Base-by-base conservation (phyloP, 768 basidiomycete genomes). In the Russula lepida region DNA sequence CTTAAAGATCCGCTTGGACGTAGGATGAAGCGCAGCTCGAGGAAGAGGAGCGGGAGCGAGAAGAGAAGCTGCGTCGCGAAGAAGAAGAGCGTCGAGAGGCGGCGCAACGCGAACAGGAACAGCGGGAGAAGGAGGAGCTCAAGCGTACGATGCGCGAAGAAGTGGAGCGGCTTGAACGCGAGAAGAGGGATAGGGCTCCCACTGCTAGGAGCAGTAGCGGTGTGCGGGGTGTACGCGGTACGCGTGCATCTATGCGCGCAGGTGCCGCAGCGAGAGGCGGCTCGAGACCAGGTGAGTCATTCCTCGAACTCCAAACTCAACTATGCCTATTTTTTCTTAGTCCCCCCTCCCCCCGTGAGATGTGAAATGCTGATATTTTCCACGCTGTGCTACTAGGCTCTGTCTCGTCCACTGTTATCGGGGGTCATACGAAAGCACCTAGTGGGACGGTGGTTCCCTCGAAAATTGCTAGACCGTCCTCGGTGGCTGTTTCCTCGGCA, bases 161-260 rank as follows among this genome's bases (percentile, higher is more conserved):
- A 59, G 74, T 65, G 51, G 77, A 77, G 52, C 70, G 73, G 28
- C 46, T 73, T 27, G 81, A 78, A 67, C 76, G 77, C 37, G 81
- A 84, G 58, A 77, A 74, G 46, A 73, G 73, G 12, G 78, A 79
- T 59, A 74, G 71, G 6, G 63, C 56, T 47, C 35, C 66, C n/a
- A n/a, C n/a, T 0, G 51, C 63, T 9, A 59, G 64, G 21, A 62
- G 69, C 50, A 68, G 81, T 25, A 86, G 87, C 35, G 81, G 82
- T 17, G 80, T 88, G 3, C 73, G 86, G 67, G 89, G 88, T 8
- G 84, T 88, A 32, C 79, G 86, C 56, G 89, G 87, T 3, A 92
- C 84, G 6, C 78, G 84, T 47, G 85, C 83, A 1, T 86, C 82
- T 13, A 76, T 79, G 76, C 80, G 83, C 60, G 81, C 78, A 39